Evolutionary conservation across 192 early-diverging fungal genomes (phyloP), one percentile per base, ranked within the genome.

Genomic region (Podila epicladia): DNA sequence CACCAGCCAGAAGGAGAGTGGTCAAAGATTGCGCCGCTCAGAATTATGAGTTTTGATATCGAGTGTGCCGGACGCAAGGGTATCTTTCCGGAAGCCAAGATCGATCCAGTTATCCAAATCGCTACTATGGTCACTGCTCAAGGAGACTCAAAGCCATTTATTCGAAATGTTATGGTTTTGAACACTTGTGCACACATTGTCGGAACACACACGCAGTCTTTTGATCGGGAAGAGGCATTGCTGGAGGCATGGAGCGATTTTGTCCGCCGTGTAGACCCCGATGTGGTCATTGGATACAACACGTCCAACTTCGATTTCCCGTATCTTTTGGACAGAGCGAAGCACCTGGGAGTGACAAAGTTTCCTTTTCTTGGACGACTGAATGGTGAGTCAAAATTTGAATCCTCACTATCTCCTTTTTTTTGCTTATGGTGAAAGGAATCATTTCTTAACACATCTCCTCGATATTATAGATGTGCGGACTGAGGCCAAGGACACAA

Each of bases 41-140:
- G 98, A 48, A 94, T 99, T 65, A 75, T 99, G 53, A 96, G 95
- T 71, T 97, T 99, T 71, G 98, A 99, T 93, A 99, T 99, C 67
- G 98, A 99, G 84, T 99, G 98, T 64, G 94, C 95, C 31, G 98
- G 98, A 29, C 87, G 98, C 17, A 94, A 96, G 71, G 98, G 98
- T 59, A 85, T 97, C 28, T 99, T 99, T 61, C 98, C 98, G 7
- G 98, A 99, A 62, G 86, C 98, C 31, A 77, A 94, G 64, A 70
- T 90, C 4, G 98, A 99, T 72, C 95, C 97, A 0, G 94, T 99
- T 48, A 99, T 99, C 67, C 98, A 99, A 83, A 98, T 99, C 66
- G 98, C 98, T 17, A 96, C 92, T 70, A 92, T 97, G 57, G 93
- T 99, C 9, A 96, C 95, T 5, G 72, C 96, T 2, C 98, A 98